phyloP scores from a whole-genome alignment of 495 filamentous ascomycete genomes.

The Podospora pseudoanserina region DNA sequence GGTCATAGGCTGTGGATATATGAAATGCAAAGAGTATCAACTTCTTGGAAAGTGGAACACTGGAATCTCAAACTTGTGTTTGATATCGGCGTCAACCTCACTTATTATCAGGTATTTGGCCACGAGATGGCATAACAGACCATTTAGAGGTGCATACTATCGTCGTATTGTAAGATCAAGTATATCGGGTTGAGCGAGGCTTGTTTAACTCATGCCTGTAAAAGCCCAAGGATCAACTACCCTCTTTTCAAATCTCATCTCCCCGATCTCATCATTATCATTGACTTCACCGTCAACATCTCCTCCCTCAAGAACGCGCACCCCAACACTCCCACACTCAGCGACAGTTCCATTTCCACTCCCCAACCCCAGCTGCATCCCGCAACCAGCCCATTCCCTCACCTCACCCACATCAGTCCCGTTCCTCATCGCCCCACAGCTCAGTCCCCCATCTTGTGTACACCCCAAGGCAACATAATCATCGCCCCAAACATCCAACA shows the following conservation, averaged over 20 bases:
- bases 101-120: no score
- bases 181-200: no score
- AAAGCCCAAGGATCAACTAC: background rate
- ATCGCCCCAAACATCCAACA: background rate
- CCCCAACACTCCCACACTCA: background rate
- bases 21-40: no score
- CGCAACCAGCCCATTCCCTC: background rate
- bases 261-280: background rate
- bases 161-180: no score
- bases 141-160: no score
- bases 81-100: no score
- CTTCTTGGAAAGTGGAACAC: no score
- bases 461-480: background rate
- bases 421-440: background rate
- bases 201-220: background rate
- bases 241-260: background rate
- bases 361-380: conserved; percentile 1
- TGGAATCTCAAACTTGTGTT: no score
- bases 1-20: no score
- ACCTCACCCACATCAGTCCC: background rate
- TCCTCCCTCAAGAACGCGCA: background rate
- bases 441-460: background rate
- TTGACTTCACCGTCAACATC: background rate
- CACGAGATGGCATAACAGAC: no score
- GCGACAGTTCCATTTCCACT: background rate